Evolutionary conservation across 2,329 filamentous ascomycete species (phyloP), one percentile per base, ranked within the genome.

Genomic region (Aspergillus tamarii): DNA sequence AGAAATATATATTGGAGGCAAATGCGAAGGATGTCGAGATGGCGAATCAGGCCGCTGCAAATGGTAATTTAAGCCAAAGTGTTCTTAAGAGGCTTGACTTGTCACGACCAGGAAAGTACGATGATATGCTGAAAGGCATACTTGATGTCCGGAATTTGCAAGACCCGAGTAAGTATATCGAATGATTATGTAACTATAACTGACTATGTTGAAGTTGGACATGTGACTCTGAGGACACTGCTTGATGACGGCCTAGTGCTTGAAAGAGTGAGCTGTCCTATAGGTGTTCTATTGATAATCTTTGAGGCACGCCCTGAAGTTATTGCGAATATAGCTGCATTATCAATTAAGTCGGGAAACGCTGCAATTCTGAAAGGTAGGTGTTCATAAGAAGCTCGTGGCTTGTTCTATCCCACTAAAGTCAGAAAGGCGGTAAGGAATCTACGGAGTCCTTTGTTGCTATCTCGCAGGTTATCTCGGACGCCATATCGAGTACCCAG

Each of bases 271-370:
- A 93, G 92, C 46, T 97, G 93, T 76, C 95, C 95, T 7, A 98
- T 99, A 70, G 95, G 95, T 64, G 94, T 98, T n/a, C 87, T 99
- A 48, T 87, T 99, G 69, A 95, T 99, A 80, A 98, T 99, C 74
- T 99, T 99, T 75, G 95, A 99, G 81, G 95, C 95, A 41, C 91
- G 95, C 9, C 95, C 95, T 8, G 95, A 99, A 81, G 95, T 99
- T 68, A 97, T 99, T 74, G 95, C 94, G 75, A 99, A 99, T 79
- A 98, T 99, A 74, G 93, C 95, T 66, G 92, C 94, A 4, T 85
- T 99, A 28, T 94, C 95, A 43, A 92, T 99, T 79, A 99, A 99
- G 78, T 98, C 94, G 14, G 95, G 93, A 72, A 99, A 99, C 78
- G 91, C 95, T 41, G 95, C 94, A 58, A 98, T 99, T 72, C 84